phyloP scores from a whole-genome alignment of 2,329 filamentous ascomycete genomes.

The Alternaria gansuensis region DNA sequence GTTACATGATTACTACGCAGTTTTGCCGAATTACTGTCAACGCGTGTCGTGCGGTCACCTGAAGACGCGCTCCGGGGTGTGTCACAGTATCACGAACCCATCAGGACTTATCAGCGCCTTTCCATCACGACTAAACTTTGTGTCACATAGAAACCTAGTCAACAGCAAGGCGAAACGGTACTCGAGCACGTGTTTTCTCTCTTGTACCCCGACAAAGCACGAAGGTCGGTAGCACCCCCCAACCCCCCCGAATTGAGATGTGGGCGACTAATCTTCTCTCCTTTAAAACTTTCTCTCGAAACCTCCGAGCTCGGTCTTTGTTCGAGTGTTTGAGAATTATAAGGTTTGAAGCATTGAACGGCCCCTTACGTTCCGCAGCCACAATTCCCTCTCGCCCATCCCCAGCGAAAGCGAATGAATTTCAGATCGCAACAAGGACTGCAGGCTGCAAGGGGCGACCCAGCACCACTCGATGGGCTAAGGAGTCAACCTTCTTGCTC shows the following conservation, averaged over 20 bases:
- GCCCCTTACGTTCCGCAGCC: conserved; percentile 10
- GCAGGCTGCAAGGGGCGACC: conserved; percentile 45
- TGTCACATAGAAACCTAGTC: conserved; percentile 31
- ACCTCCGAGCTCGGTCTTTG: background rate
- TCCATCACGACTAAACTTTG: conserved; percentile 31
- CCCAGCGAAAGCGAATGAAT: conserved; percentile 36
- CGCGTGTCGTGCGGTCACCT: conserved; percentile 24
- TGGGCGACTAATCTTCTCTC: conserved; percentile 9
- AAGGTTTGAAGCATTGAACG: background rate
- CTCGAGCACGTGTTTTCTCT: conserved; percentile 26
- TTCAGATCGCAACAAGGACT: conserved; percentile 35
- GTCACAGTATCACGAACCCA: conserved; percentile 15
- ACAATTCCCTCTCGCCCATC: conserved; percentile 15
- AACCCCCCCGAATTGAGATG: conserved; percentile 18
- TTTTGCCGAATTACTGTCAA: background rate
- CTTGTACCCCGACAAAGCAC: conserved; percentile 43
- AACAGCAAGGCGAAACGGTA: conserved; percentile 30
- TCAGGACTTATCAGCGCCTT: conserved; percentile 2
- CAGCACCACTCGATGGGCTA: conserved; percentile 31
- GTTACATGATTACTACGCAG: background rate
- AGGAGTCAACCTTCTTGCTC: conserved; percentile 29
- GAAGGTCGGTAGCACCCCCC: conserved; percentile 43
- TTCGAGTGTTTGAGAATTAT: conserved; percentile 1
- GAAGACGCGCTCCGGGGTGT: conserved; percentile 26
- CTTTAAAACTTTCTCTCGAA: background rate